Evolutionary conservation across 345 rosid genomes (phyloP).

Genomic region (Arabidopsis arenosa): DNA sequence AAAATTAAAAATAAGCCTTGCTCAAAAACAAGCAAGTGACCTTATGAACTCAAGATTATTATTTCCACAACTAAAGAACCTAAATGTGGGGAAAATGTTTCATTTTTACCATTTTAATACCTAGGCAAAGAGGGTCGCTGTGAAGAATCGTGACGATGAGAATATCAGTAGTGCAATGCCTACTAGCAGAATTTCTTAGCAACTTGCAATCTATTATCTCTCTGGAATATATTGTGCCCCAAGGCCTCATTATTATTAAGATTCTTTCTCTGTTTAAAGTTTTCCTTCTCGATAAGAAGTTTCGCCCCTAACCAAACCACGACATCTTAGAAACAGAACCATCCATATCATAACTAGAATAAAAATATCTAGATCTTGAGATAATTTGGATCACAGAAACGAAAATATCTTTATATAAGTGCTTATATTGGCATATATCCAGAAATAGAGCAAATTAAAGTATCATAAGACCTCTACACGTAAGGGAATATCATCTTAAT

Average conservation of each 20-base stretch:
- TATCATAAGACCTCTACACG: constrained; percentile 29
- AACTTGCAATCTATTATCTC: constrained; percentile 58
- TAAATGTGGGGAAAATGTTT: neutral
- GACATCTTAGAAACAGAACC: constrained; percentile 31
- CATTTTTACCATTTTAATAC: constrained; percentile 13
- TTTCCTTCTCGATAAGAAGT: constrained; percentile 49
- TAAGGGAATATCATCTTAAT: constrained; percentile 22
- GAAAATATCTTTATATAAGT: constrained; percentile 11
- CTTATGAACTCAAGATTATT: neutral
- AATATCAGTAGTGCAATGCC: constrained; percentile 46
- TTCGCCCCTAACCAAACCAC: constrained; percentile 38
- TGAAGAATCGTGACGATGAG: constrained; percentile 32
- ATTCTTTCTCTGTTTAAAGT: constrained; percentile 46
- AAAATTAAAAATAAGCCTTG: constrained; percentile 6
- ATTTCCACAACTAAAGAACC: constrained; percentile 7
- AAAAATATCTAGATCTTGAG: constrained; percentile 17
- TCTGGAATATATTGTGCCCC: constrained; percentile 50
- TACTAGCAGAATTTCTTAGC: constrained; percentile 51
- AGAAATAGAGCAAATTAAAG: constrained; percentile 9
- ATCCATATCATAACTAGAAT: constrained; percentile 22
- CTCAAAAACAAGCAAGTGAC: neutral
- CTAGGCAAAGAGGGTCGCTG: constrained; percentile 6
- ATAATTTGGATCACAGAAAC: constrained; percentile 23
- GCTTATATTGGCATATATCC: constrained; percentile 29
- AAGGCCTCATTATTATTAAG: constrained; percentile 50